Percentiles rank a stretch among this genome's conserved stretches.
Evolutionary conservation across 2,329 filamentous ascomycete species (phyloP).

Genomic region (Fusarium transvaalense): DNA sequence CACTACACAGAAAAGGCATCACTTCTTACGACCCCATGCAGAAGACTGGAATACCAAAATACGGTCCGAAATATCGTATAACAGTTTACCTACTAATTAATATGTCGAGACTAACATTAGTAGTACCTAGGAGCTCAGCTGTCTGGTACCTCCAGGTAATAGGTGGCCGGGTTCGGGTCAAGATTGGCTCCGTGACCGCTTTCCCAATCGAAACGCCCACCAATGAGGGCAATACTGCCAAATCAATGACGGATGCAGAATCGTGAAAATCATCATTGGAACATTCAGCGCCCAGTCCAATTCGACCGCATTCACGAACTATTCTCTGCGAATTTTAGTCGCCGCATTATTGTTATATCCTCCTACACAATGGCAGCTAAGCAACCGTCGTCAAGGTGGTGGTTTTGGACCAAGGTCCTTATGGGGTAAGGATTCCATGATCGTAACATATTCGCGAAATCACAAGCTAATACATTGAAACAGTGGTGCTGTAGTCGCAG

Average conservation of each 20-base stretch:
- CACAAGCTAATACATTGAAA: slow-evolving; percentile 30
- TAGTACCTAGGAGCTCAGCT: background rate
- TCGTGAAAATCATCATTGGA: slow-evolving; percentile 49
- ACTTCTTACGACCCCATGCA: background rate
- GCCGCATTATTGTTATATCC: background rate
- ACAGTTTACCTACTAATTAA: background rate
- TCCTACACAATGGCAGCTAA: slow-evolving; percentile 53
- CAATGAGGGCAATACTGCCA: slow-evolving; percentile 44
- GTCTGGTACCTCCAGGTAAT: no score
- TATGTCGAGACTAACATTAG: no score
- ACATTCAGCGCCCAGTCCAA: slow-evolving; percentile 24
- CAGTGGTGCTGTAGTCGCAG: slow-evolving; percentile 77
- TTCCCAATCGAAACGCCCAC: slow-evolving; percentile 29
- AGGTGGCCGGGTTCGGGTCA: slow-evolving; percentile 25
- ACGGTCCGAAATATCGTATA: background rate
- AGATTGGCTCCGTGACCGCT: slow-evolving; percentile 42
- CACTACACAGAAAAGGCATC: background rate
- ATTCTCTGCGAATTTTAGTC: background rate
- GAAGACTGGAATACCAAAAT: background rate
- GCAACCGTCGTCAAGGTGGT: slow-evolving; percentile 65
- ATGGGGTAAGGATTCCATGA: slow-evolving; percentile 66
- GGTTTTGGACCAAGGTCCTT: slow-evolving; percentile 76
- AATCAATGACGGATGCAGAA: slow-evolving; percentile 50
- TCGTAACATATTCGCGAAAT: slow-evolving; percentile 21
- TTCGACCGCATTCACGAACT: slow-evolving; percentile 4